These are phyloP conservation scores for Dioscorea dumetorum DNA, from an alignment of 106 monocot species.

Conservation along the genomic window DNA sequence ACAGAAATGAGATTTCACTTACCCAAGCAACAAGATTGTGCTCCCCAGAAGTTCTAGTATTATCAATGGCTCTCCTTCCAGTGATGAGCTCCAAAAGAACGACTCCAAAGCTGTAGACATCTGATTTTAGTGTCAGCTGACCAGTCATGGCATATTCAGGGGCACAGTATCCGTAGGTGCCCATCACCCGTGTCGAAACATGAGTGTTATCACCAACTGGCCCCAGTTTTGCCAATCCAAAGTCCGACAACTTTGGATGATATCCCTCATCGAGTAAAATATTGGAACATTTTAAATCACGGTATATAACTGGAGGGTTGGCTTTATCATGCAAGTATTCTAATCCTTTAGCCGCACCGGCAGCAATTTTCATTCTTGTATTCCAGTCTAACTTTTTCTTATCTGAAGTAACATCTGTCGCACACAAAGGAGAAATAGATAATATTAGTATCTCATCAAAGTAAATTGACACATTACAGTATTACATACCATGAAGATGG, in stretches of 20 bases:
- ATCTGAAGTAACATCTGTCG: slow-evolving; percentile 8
- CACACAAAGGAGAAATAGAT: neutral
- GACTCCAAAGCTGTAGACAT: slow-evolving; percentile 29
- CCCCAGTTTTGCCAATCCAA: slow-evolving; percentile 26
- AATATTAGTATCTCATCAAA: too few relatives aligned
- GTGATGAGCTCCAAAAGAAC: slow-evolving; percentile 26
- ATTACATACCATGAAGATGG: slow-evolving; percentile 22
- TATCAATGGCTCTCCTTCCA: slow-evolving; percentile 28
- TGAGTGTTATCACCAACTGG: slow-evolving; percentile 24
- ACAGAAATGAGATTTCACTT: neutral
- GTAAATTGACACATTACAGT: neutral
- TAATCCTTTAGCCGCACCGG: slow-evolving; percentile 26
- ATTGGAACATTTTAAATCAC: slow-evolving; percentile 28
- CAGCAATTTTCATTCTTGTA: slow-evolving; percentile 32
- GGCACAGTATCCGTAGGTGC: slow-evolving; percentile 27
- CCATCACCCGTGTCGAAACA: slow-evolving; percentile 29
- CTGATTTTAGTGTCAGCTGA: slow-evolving; percentile 28
- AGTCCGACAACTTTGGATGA: slow-evolving; percentile 25
- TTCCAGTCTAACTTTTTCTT: slow-evolving; percentile 27
- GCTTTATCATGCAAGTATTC: slow-evolving; percentile 31
- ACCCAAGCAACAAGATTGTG: slow-evolving; percentile 38
- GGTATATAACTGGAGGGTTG: slow-evolving; percentile 28
- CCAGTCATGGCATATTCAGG: slow-evolving; percentile 35
- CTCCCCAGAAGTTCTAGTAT: slow-evolving; percentile 18
- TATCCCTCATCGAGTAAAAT: slow-evolving; percentile 25